phyloP scores from a whole-genome alignment of 2,329 filamentous ascomycete species.

The Magnaporthales sp. region DNA sequence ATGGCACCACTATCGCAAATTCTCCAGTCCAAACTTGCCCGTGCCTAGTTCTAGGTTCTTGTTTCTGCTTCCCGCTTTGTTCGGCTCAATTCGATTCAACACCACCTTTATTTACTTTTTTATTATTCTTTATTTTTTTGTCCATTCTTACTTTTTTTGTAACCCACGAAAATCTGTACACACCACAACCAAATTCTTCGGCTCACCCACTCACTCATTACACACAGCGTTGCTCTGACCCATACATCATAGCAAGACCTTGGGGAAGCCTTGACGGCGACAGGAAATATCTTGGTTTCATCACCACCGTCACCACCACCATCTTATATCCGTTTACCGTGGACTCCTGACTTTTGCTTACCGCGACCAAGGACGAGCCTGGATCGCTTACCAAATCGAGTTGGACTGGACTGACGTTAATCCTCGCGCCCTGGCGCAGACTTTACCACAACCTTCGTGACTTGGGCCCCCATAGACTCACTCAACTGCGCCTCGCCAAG shows the following conservation, averaged over 20 bases:
- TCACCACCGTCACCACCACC: not conserved
- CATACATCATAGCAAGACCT: not conserved
- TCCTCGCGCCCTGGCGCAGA: not conserved
- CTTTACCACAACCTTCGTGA: not conserved
- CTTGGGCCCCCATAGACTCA: not conserved
- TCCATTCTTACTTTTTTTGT: too few species aligned
- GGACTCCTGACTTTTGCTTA: not conserved
- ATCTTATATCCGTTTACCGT: not conserved
- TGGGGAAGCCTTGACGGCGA: not conserved
- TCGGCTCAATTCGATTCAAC: not conserved
- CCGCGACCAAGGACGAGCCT: not conserved
- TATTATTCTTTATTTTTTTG: not conserved
- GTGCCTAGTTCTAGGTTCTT: slow-evolving; percentile 10
- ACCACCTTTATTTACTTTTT: not conserved
- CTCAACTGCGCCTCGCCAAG: not conserved
- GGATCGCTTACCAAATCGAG: not conserved
- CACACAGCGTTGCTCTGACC: not conserved
- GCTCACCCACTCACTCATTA: not conserved
- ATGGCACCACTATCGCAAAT: not conserved
- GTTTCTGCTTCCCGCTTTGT: slow-evolving; percentile 4
- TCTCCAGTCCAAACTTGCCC: not conserved
- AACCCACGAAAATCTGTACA: not conserved
- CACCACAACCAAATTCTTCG: not conserved
- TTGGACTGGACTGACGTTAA: not conserved
- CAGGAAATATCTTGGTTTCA: not conserved